Evolutionary conservation across 83 land plant genomes (phyloP).

Genomic region (Isoetes engelmannii): DNA sequence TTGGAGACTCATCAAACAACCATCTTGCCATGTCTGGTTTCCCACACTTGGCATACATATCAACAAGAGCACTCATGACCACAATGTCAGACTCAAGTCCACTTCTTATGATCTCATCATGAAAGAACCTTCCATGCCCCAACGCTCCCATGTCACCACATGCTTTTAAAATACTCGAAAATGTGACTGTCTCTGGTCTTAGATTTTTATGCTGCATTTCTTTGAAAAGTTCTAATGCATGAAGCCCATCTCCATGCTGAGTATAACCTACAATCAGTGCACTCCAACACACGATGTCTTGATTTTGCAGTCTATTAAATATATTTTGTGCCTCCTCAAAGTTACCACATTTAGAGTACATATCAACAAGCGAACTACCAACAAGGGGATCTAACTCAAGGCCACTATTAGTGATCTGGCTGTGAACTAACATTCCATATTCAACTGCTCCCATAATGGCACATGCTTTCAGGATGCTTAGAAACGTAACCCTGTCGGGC

Average conservation of each 20-base stretch:
- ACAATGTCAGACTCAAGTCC: conserved; percentile 9
- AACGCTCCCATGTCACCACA: conserved; percentile 12
- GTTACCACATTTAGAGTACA: conserved; percentile 12
- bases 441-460: not conserved
- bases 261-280: conserved; percentile 16
- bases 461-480: conserved; percentile 12
- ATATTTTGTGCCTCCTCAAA: not conserved
- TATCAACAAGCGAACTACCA: conserved; percentile 10
- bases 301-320: not conserved
- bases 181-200: conserved; percentile 12
- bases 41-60: conserved; percentile 11
- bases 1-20: conserved; percentile 1
- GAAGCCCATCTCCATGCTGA: conserved; percentile 7
- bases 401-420: not conserved
- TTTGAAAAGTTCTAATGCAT: conserved; percentile 9
- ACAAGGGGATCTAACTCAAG: not conserved
- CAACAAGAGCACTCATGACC: conserved; percentile 13
- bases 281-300: conserved; percentile 9
- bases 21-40: conserved; percentile 1
- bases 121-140: conserved; percentile 5
- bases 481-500: conserved; percentile 8
- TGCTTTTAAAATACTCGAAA: conserved; percentile 17
- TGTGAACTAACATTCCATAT: conserved; percentile 11
- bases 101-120: conserved; percentile 11
- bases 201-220: conserved; percentile 4